Evolutionary conservation across 2,329 filamentous ascomycete species (phyloP).

Genomic region (Claviceps monticola): DNA sequence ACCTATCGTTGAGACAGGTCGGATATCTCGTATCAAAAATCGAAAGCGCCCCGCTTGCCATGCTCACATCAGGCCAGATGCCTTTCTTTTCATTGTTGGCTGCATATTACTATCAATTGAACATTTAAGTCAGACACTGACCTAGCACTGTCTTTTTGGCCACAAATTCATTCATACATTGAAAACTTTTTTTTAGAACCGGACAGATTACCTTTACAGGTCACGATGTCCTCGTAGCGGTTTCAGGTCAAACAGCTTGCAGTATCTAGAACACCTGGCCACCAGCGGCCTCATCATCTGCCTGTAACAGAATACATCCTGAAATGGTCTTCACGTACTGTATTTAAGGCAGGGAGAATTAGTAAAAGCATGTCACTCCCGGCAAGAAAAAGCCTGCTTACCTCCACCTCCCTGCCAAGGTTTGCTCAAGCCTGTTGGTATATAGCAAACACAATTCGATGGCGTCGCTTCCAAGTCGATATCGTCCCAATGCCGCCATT

Average conservation of each 20-base stretch:
- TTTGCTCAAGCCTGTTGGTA: too few species aligned
- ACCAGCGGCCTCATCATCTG: neutral
- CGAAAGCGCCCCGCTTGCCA: neutral
- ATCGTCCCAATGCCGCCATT: neutral
- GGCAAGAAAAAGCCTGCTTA: neutral
- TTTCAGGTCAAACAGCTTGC: neutral
- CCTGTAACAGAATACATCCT: neutral
- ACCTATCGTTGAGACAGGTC: neutral
- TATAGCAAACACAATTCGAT: too few species aligned
- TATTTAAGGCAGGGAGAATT: neutral
- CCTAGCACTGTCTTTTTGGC: neutral
- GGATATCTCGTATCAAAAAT: neutral
- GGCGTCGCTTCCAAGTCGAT: too few species aligned
- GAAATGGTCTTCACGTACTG: neutral
- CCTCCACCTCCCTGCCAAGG: neutral
- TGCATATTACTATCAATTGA: neutral
- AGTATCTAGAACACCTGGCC: neutral
- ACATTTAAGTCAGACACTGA: too few species aligned
- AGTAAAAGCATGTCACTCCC: neutral
- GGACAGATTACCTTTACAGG: neutral
- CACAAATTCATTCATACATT: neutral
- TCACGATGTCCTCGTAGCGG: neutral
- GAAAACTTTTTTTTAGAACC: neutral
- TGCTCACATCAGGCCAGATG: neutral
- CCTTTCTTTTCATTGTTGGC: neutral